These are phyloP conservation scores for Bullera alba DNA, from an alignment of 768 basidiomycete species.

Conservation along the genomic window DNA sequence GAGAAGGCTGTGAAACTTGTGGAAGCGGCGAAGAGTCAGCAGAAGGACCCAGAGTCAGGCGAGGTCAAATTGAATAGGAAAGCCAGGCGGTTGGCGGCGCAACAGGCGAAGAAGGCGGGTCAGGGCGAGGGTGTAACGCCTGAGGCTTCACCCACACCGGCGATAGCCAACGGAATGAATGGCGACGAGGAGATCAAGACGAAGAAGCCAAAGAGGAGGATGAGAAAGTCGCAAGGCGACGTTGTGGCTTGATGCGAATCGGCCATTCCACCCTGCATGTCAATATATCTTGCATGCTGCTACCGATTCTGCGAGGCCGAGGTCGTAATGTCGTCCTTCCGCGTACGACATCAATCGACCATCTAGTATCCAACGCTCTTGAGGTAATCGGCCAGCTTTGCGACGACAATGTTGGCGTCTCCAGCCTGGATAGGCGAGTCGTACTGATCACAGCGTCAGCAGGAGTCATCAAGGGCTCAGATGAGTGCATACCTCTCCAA, in stretches of 20 bases:
- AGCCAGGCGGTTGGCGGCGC: conserved; percentile 21
- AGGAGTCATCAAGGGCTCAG: neutral
- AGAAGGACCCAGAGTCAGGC: conserved; percentile 9
- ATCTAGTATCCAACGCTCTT: conserved; percentile 47
- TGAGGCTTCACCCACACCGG: conserved; percentile 3
- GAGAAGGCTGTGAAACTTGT: neutral
- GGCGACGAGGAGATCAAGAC: neutral
- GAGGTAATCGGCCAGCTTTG: conserved; percentile 71
- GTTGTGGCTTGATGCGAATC: too few species aligned
- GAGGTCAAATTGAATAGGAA: conserved; percentile 17
- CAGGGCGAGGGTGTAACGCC: conserved; percentile 5
- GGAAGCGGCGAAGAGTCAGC: neutral
- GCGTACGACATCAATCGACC: too few species aligned
- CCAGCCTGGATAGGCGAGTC: conserved; percentile 56
- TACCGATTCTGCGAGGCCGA: too few species aligned
- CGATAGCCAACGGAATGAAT: neutral
- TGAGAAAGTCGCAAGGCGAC: neutral
- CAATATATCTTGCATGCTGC: too few species aligned
- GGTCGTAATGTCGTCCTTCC: too few species aligned
- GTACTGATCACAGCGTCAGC: conserved; percentile 50
- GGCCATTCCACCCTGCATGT: too few species aligned
- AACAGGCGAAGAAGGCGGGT: conserved; percentile 1
- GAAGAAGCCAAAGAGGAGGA: neutral
- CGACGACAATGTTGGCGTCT: conserved; percentile 63
- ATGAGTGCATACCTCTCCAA: conserved; percentile 52